A percentile compares a stretch with the other conserved stretches of the same genome.
phyloP scores from a whole-genome alignment of 78 protist genomes.

The Andalucia godoyi region DNA sequence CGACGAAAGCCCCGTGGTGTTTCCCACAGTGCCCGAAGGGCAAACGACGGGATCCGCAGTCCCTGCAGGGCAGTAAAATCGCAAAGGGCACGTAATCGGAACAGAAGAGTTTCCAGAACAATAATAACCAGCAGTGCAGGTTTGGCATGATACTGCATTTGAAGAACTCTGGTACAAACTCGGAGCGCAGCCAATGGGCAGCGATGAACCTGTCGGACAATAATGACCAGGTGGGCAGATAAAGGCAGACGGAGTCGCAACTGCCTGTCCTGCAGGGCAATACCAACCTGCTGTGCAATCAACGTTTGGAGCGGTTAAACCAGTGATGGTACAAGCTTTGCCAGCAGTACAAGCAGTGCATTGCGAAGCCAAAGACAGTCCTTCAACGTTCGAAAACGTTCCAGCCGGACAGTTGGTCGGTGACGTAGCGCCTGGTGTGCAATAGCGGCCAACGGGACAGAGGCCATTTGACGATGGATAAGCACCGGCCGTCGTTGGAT shows the following conservation, averaged over 20 bases:
- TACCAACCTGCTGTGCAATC: constrained; percentile 27
- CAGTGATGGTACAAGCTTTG: background rate
- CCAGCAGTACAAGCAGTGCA: constrained; percentile 16
- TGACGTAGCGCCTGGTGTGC: background rate
- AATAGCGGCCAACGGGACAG: constrained; percentile 11
- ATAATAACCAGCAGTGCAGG: constrained; percentile 26
- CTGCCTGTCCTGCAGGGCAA: constrained; percentile 3
- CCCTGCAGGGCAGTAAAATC: constrained; percentile 14
- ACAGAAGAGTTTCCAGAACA: constrained; percentile 6
- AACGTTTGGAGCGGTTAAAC: constrained; percentile 12
- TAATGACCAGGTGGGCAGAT: constrained; percentile 19
- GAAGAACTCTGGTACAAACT: background rate
- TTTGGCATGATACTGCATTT: constrained; percentile 2
- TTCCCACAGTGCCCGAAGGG: background rate
- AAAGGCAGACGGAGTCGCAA: background rate
- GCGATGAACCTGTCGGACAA: constrained; percentile 11
- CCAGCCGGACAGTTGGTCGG: constrained; percentile 5
- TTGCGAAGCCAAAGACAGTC: background rate
- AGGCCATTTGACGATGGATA: too few species aligned
- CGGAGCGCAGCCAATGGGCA: background rate
- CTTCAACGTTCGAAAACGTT: background rate
- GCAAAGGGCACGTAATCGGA: constrained; percentile 5
- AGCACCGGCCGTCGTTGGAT: background rate
- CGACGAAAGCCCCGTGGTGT: background rate
- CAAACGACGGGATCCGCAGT: background rate